Evolutionary conservation across 2,329 filamentous ascomycete species (phyloP).

Genomic region (Parafenestella ontariensis): DNA sequence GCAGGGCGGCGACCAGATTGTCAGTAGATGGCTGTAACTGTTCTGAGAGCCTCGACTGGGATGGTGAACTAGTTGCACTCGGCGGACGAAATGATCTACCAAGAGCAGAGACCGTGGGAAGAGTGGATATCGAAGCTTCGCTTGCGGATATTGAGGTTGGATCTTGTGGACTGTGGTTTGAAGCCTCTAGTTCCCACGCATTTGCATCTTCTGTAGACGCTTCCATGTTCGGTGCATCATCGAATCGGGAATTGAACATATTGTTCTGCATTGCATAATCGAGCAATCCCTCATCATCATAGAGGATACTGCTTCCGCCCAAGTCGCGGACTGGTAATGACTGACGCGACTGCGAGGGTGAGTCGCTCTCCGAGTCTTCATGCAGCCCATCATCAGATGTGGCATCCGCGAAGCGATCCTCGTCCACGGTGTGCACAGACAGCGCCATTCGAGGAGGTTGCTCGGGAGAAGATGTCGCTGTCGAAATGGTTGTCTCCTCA

Average conservation of each 20-base stretch:
- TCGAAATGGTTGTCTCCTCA: slow-evolving; percentile 1
- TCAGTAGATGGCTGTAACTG: slow-evolving; percentile 11
- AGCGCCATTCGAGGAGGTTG: slow-evolving; percentile 17
- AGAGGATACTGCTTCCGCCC: slow-evolving; percentile 39
- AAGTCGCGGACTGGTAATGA: slow-evolving; percentile 21
- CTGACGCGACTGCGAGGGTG: slow-evolving; percentile 13
- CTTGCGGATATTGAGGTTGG: slow-evolving; percentile 18
- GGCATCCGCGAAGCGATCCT: slow-evolving; percentile 53
- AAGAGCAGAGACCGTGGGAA: slow-evolving; percentile 36
- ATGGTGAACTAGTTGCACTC: slow-evolving; percentile 9
- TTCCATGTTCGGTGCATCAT: slow-evolving; percentile 16
- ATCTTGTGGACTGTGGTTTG: slow-evolving; percentile 19
- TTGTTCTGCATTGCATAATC: slow-evolving; percentile 44
- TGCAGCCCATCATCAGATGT: slow-evolving; percentile 44
- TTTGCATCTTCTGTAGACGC: slow-evolving; percentile 2
- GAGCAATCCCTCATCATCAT: slow-evolving; percentile 44
- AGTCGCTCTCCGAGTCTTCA: slow-evolving; percentile 13
- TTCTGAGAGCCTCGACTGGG: slow-evolving; percentile 15
- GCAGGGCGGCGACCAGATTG: slow-evolving; percentile 20
- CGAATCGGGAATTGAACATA: slow-evolving; percentile 36
- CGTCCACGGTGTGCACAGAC: slow-evolving; percentile 46
- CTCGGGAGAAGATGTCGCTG: slow-evolving; percentile 9
- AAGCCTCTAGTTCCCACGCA: slow-evolving; percentile 13
- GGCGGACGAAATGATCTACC: slow-evolving; percentile 23
- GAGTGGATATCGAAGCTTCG: slow-evolving; percentile 22